phyloP scores from a whole-genome alignment of 83 land plant species.

The Isoetes engelmannii region DNA sequence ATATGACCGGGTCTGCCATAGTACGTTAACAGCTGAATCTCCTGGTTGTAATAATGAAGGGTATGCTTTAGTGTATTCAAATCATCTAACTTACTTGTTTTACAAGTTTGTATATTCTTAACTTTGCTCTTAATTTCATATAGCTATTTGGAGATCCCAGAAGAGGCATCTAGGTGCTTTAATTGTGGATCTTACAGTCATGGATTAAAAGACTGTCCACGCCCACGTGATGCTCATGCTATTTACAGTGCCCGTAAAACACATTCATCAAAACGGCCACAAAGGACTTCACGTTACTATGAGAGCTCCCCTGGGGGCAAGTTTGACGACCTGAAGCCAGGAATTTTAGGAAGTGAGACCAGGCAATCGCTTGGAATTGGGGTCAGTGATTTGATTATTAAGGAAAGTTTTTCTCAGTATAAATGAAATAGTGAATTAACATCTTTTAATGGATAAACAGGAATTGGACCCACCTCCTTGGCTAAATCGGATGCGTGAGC shows the following conservation, averaged over 20 bases:
- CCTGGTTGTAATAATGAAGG: slow-evolving; percentile 35
- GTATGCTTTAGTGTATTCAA: slow-evolving; percentile 29
- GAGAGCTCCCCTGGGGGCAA: slow-evolving; percentile 68
- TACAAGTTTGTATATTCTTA: not conserved
- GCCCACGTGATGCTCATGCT: slow-evolving; percentile 73
- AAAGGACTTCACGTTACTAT: slow-evolving; percentile 63
- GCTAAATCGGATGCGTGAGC: slow-evolving; percentile 77
- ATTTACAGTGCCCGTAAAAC: slow-evolving; percentile 69
- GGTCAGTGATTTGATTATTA: slow-evolving; percentile 28
- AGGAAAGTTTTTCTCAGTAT: not conserved
- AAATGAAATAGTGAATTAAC: not conserved
- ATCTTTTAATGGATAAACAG: slow-evolving; percentile 26
- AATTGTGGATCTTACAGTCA: slow-evolving; percentile 94
- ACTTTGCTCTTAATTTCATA: not conserved
- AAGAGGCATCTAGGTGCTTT: slow-evolving; percentile 71
- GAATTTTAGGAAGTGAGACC: slow-evolving; percentile 60
- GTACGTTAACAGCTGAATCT: slow-evolving; percentile 42
- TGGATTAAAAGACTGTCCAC: slow-evolving; percentile 69
- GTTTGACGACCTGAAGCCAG: slow-evolving; percentile 68
- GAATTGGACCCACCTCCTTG: slow-evolving; percentile 96
- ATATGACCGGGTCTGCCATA: slow-evolving; percentile 75
- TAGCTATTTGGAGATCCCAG: slow-evolving; percentile 29
- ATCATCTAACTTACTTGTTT: not conserved
- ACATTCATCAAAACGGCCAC: slow-evolving; percentile 51
- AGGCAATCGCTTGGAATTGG: slow-evolving; percentile 70